Evolutionary conservation across 2,329 filamentous ascomycete species (phyloP).

Genomic region (Anisogramma anomala): DNA sequence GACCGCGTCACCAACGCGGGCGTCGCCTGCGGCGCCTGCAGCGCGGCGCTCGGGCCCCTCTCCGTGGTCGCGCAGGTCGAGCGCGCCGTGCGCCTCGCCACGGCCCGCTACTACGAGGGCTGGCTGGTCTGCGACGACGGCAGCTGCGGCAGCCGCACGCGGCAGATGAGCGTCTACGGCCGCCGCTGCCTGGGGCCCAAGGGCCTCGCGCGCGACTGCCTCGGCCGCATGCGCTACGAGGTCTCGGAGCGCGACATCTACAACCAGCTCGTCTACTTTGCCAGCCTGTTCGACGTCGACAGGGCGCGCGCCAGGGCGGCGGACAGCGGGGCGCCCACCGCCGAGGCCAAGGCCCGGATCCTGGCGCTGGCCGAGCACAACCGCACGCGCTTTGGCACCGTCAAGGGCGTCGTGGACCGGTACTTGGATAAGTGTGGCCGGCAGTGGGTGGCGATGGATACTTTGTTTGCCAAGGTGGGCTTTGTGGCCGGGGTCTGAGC

Average conservation of each 20-base stretch:
- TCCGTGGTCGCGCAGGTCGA: constrained; percentile 81
- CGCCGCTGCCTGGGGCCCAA: constrained; percentile 78
- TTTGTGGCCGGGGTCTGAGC: constrained; percentile 26
- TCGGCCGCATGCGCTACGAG: constrained; percentile 81
- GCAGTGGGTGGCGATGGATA: constrained; percentile 91
- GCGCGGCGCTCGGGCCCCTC: constrained; percentile 52
- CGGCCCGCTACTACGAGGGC: constrained; percentile 79
- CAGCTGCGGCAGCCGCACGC: constrained; percentile 73
- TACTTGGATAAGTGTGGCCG: constrained; percentile 84
- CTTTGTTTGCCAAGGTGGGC: constrained; percentile 60
- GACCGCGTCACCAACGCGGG: constrained; percentile 60
- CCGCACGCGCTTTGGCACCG: constrained; percentile 60
- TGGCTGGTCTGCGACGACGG: constrained; percentile 87
- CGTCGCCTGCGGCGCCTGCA: constrained; percentile 61
- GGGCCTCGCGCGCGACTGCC: constrained; percentile 72
- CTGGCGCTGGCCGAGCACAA: constrained; percentile 71
- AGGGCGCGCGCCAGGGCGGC: constrained; percentile 50
- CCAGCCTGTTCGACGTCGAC: constrained; percentile 78
- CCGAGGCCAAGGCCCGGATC: constrained; percentile 52
- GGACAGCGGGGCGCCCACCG: constrained; percentile 26
- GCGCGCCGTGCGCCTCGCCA: constrained; percentile 64
- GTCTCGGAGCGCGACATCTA: constrained; percentile 82
- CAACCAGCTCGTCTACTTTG: constrained; percentile 86
- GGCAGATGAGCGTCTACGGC: constrained; percentile 89
- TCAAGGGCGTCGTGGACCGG: constrained; percentile 65